Evolutionary conservation across 345 rosid genomes (phyloP), one percentile per base, ranked within the genome.

Genomic region (Populus simonii): DNA sequence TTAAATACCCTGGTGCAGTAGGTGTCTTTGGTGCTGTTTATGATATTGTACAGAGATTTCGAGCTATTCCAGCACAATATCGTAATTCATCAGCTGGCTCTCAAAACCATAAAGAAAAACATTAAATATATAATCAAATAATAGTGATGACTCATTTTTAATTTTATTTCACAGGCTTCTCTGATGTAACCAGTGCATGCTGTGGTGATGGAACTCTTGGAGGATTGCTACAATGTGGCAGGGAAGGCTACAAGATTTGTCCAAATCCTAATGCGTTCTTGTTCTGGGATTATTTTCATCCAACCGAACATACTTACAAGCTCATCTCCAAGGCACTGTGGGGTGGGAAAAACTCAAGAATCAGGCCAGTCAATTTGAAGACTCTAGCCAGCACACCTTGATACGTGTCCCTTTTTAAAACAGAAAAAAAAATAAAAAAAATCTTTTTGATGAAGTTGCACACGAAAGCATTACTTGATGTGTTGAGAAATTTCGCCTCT

Each of bases 251-350:
- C 80, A 85, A 83, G 79, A 73, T 84, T 41, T 92, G 92, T 78
- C 45, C 45, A 23, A 85, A 89, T 51, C 86, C 88, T 12, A 70
- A 83, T 0, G 66, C 47, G 71, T 88, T 73, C 71, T 18, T 92
- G 77, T 92, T 89, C 69, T 85, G 92, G 94, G 97, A 92, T 75
- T 89, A 84, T 70, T 90, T 87, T 74, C 94, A 89, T 83, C 94
- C 92, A 1, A 81, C 90, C 2, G 90, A 90, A 63, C 88, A 79
- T 10, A 53, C 92, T 70, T 87, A 82, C 84, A 76, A 77, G 12
- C 90, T 88, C 74, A 84, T 88, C 71, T 85, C 92, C 78, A 83
- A 76, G 85, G 89, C 90, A 12, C 82, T 87, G 36, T 88, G 91
- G 90, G 61, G 59, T 10, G 93, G 94, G 22, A 81, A 80, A 25